phyloP scores from a whole-genome alignment of 768 basidiomycete genomes.

The Phaeotremella fagi region DNA sequence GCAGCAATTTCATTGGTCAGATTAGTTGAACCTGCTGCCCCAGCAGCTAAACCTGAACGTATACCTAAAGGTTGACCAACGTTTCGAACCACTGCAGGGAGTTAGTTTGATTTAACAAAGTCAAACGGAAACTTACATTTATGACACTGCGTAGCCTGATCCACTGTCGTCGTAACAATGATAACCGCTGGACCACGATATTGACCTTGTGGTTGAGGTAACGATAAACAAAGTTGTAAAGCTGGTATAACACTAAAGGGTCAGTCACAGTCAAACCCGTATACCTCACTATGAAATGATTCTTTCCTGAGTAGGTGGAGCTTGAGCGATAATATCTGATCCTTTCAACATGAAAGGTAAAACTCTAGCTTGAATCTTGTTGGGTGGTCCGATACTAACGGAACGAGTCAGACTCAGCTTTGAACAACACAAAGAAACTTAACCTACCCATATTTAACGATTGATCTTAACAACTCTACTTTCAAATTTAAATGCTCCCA shows the following conservation, averaged over 20 bases:
- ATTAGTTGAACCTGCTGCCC: constrained; percentile 60
- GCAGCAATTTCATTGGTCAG: constrained; percentile 70
- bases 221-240: constrained; percentile 56
- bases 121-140: constrained; percentile 30
- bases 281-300: constrained; percentile 83
- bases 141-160: constrained; percentile 90
- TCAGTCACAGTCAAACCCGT: constrained; percentile 43
- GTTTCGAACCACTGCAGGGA: constrained; percentile 57
- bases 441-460: constrained; percentile 87
- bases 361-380: constrained; percentile 97
- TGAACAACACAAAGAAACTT: not conserved
- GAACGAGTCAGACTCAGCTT: not conserved
- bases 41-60: constrained; percentile 75
- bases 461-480: constrained; percentile 78
- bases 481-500: constrained; percentile 90
- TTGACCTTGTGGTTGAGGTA: constrained; percentile 51
- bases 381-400: constrained; percentile 85
- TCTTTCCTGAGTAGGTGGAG: constrained; percentile 95
- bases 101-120: not conserved
- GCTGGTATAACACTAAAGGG: constrained; percentile 42
- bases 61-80: constrained; percentile 90
- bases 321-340: constrained; percentile 96
- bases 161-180: constrained; percentile 95
- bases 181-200: constrained; percentile 78
- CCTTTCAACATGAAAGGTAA: constrained; percentile 85